These are phyloP conservation scores for Solanum sejunctum DNA, from an alignment of 257 asterid species.

Conservation along the genomic window DNA sequence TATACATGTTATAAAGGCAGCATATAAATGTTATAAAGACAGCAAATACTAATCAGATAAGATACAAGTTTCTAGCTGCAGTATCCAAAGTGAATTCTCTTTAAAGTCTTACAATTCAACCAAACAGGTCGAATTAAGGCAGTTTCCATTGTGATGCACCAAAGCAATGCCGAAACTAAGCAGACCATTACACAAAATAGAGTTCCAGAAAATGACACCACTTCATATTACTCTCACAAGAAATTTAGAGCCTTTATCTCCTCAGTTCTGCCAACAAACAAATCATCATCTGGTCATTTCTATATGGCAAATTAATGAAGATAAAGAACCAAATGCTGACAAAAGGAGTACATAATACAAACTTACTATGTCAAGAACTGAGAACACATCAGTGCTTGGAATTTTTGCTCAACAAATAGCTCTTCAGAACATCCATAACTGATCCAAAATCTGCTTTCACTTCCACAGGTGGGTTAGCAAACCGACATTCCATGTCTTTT, in stretches of 20 bases:
- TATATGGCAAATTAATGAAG: background rate
- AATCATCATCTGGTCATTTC: background rate
- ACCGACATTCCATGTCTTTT: conserved; percentile 62
- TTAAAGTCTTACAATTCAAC: background rate
- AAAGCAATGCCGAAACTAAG: background rate
- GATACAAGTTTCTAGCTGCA: background rate
- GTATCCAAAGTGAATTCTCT: background rate
- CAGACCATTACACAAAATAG: background rate
- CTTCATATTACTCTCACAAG: background rate
- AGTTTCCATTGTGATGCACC: background rate
- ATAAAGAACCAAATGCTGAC: background rate
- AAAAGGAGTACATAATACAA: conserved; percentile 9
- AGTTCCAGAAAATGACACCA: background rate
- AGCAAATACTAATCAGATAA: background rate
- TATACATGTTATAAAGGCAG: background rate
- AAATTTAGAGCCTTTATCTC: background rate
- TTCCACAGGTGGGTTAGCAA: conserved; percentile 68
- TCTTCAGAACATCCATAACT: conserved; percentile 83
- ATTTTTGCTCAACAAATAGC: conserved; percentile 48
- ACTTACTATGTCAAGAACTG: conserved; percentile 16
- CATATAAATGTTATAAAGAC: background rate
- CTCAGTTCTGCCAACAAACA: background rate
- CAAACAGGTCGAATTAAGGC: background rate
- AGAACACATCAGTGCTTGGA: conserved; percentile 14
- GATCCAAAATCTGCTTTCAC: conserved; percentile 84